A percentile compares a stretch with the other conserved stretches of the same genome.
Evolutionary conservation across 164 flowering plant species (phyloP).

Genomic region (Macadamia tetraphylla): DNA sequence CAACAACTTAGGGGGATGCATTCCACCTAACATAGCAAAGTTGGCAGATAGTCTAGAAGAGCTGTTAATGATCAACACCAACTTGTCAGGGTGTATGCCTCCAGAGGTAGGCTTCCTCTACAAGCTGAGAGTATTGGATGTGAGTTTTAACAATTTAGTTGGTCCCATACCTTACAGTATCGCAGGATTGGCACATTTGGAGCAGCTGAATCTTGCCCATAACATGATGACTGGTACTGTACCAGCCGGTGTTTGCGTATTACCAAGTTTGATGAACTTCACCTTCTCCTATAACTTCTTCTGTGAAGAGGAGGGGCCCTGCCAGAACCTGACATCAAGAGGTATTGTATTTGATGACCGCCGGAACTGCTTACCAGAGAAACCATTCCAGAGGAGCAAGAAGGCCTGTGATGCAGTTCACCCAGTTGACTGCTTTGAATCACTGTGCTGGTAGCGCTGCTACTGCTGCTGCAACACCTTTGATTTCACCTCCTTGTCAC

Average conservation of each 20-base stretch:
- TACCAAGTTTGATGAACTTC: slow-evolving; percentile 55
- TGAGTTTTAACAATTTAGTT: slow-evolving; percentile 55
- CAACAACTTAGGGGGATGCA: slow-evolving; percentile 58
- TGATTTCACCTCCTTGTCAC: slow-evolving; percentile 14
- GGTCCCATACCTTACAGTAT: slow-evolving; percentile 65
- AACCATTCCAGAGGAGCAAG: slow-evolving; percentile 57
- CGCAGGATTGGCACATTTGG: slow-evolving; percentile 46
- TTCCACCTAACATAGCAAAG: slow-evolving; percentile 53
- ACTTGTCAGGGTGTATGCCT: slow-evolving; percentile 60
- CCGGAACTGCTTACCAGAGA: slow-evolving; percentile 63
- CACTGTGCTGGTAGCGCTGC: slow-evolving; percentile 23
- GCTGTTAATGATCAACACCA: slow-evolving; percentile 52
- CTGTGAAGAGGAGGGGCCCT: slow-evolving; percentile 58
- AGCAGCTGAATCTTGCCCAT: slow-evolving; percentile 52
- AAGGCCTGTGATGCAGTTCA: slow-evolving; percentile 47
- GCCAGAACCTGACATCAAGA: slow-evolving; percentile 49
- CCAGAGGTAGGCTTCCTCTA: slow-evolving; percentile 59
- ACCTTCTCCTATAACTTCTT: slow-evolving; percentile 68
- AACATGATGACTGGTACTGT: slow-evolving; percentile 50
- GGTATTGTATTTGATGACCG: slow-evolving; percentile 51
- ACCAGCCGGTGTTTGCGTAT: slow-evolving; percentile 42
- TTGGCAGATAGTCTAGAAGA: slow-evolving; percentile 56
- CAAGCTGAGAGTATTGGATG: slow-evolving; percentile 56
- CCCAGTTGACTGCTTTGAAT: slow-evolving; percentile 54
- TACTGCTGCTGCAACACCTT: slow-evolving; percentile 18